These are phyloP conservation scores for Podospora sp. DNA, from an alignment of 495 filamentous ascomycete species.

Conservation along the genomic window DNA sequence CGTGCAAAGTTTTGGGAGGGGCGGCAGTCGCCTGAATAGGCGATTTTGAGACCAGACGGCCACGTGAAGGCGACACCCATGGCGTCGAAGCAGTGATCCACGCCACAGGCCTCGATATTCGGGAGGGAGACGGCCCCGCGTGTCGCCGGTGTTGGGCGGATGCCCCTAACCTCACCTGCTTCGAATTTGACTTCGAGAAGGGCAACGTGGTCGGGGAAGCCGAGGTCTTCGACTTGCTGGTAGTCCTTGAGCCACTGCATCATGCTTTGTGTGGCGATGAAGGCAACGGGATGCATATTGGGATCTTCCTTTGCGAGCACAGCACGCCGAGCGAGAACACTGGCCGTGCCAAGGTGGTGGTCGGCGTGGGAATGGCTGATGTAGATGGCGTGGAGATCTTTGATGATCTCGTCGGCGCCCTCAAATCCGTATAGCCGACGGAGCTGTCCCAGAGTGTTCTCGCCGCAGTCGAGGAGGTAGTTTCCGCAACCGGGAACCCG, in stretches of 20 bases:
- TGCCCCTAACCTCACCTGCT: no score
- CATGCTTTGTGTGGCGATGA: slow-evolving; percentile 53
- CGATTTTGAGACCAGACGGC: slow-evolving; percentile 77
- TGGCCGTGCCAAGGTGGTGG: slow-evolving; percentile 84
- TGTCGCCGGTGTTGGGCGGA: background rate
- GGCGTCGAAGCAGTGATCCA: slow-evolving; percentile 78
- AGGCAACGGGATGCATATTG: slow-evolving; percentile 15
- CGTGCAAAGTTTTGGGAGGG: slow-evolving; percentile 68
- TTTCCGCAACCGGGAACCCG: slow-evolving; percentile 80
- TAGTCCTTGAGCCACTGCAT: slow-evolving; percentile 77
- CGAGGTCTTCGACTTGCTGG: slow-evolving; percentile 72
- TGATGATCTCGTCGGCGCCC: slow-evolving; percentile 68
- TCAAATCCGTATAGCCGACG: slow-evolving; percentile 66
- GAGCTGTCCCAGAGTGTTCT: slow-evolving; percentile 91
- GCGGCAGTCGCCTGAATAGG: slow-evolving; percentile 91
- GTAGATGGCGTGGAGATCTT: slow-evolving; percentile 82
- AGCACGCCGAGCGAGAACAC: slow-evolving; percentile 76
- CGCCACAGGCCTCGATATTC: slow-evolving; percentile 60
- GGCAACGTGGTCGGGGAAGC: slow-evolving; percentile 50
- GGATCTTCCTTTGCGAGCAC: slow-evolving; percentile 33
- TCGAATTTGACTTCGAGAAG: slow-evolving; percentile 34
- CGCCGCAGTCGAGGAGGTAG: slow-evolving; percentile 88
- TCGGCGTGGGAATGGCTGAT: slow-evolving; percentile 96
- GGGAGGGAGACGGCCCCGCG: slow-evolving; percentile 41
- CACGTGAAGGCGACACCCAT: slow-evolving; percentile 78